Conservation (phyloP, 768 basidiomycete species). For the Galerina sulciceps region DNA sequence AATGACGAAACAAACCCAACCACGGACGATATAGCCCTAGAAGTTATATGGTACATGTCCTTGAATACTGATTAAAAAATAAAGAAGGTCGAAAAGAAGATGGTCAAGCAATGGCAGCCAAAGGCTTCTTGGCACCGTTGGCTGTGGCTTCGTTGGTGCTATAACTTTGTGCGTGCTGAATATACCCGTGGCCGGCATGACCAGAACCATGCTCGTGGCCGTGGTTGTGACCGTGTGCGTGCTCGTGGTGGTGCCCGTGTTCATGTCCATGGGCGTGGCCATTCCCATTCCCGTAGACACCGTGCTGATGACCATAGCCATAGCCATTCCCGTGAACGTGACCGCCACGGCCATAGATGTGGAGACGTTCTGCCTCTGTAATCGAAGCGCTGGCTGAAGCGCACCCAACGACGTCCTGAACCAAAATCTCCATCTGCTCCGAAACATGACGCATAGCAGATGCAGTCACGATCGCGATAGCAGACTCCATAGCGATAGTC, state of each 20-base stretch:
- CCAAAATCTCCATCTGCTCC: conserved; percentile 14
- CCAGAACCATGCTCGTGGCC: not conserved
- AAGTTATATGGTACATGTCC: not conserved
- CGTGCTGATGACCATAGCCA: conserved; percentile 1
- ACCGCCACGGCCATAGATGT: conserved; percentile 7
- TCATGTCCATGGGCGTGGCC: not conserved
- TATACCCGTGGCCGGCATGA: not conserved
- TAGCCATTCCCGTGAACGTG: conserved; percentile 1
- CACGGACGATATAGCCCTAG: not conserved
- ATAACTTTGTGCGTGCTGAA: not conserved
- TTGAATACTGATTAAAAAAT: not conserved
- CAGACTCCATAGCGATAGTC: conserved; percentile 23
- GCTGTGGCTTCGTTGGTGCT: not conserved
- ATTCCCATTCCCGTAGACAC: not conserved
- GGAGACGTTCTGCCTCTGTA: conserved; percentile 20
- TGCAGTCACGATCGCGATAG: conserved; percentile 18
- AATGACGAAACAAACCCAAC: not conserved
- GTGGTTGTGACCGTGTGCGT: not conserved
- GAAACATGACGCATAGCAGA: conserved; percentile 24
- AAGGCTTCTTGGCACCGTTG: no score
- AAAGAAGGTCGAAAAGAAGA: no score
- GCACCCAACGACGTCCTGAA: conserved; percentile 12
- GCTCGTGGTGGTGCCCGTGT: not conserved
- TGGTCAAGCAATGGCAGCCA: no score
- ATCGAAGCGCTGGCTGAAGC: conserved; percentile 20